phyloP scores from a whole-genome alignment of 106 monocot species.

The Dactylorhiza incarnata region DNA sequence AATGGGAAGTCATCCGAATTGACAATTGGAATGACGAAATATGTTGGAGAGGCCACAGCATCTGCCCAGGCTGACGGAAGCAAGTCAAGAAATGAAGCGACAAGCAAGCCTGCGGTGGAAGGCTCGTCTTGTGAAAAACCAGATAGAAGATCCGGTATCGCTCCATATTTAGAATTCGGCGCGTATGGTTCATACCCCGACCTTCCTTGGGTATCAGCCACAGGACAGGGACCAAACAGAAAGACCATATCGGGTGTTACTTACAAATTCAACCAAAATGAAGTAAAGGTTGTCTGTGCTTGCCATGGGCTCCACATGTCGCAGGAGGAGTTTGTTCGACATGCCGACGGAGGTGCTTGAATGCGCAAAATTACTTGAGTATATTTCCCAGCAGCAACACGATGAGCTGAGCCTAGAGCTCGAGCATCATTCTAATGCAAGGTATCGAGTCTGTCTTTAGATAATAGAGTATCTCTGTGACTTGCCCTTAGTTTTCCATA shows the following conservation, averaged over 20 bases:
- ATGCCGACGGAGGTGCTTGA: conserved; percentile 40
- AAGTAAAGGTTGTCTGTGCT: conserved; percentile 87
- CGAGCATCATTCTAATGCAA: neutral
- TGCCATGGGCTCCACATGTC: conserved; percentile 93
- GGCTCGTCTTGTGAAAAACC: conserved; percentile 19
- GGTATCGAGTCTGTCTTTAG: neutral
- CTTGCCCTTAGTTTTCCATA: neutral
- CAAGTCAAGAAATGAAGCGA: conserved; percentile 23
- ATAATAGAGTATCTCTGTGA: neutral
- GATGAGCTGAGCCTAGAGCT: conserved; percentile 40
- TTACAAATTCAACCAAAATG: conserved; percentile 66
- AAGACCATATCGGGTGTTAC: conserved; percentile 88
- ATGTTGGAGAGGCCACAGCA: neutral
- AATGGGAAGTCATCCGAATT: neutral
- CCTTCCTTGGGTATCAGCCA: conserved; percentile 94
- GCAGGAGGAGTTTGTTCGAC: conserved; percentile 85
- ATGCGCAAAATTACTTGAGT: conserved; percentile 12
- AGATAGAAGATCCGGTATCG: conserved; percentile 62
- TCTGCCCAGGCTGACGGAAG: conserved; percentile 27
- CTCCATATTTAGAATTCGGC: conserved; percentile 59
- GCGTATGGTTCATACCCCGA: conserved; percentile 77
- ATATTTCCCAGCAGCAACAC: conserved; percentile 27
- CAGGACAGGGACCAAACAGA: conserved; percentile 65
- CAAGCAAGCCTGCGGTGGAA: conserved; percentile 16
- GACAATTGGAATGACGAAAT: neutral